Conservation (phyloP, 805 yeast species). For the Starmerella vaccinii region DNA sequence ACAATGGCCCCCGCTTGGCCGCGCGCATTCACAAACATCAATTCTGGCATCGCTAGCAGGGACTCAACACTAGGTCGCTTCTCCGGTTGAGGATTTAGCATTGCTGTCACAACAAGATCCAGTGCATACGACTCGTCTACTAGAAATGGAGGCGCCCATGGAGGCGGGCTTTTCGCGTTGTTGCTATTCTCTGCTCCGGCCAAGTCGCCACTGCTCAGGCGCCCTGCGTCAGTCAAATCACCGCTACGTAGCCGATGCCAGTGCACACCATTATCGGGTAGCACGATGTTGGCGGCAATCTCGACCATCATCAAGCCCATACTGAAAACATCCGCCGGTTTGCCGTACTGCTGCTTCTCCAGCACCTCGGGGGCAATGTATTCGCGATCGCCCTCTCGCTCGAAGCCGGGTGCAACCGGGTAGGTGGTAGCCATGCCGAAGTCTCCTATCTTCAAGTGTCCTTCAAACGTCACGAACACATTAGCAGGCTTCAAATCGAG, state of each 20-base stretch:
- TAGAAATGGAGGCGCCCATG: slow-evolving; percentile 82
- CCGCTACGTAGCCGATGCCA: slow-evolving; percentile 96
- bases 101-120: slow-evolving; percentile 72
- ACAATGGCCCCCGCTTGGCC: slow-evolving; percentile 88
- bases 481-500: slow-evolving; percentile 93
- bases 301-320: slow-evolving; percentile 88
- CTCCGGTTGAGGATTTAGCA: slow-evolving; percentile 77
- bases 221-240: slow-evolving; percentile 90
- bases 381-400: slow-evolving; percentile 94
- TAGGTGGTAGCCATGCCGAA: slow-evolving; percentile 84
- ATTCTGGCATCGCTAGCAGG: slow-evolving; percentile 61
- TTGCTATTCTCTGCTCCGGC: slow-evolving; percentile 21
- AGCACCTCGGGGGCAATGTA: slow-evolving; percentile 96
- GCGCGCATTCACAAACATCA: slow-evolving; percentile 63
- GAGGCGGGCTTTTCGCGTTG: slow-evolving; percentile 35
- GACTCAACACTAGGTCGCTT: slow-evolving; percentile 71
- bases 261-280: slow-evolving; percentile 92
- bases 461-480: slow-evolving; percentile 88
- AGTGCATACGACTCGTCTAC: slow-evolving; percentile 59
- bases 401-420: slow-evolving; percentile 54
- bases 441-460: slow-evolving; percentile 87
- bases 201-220: slow-evolving; percentile 56
- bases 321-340: slow-evolving; percentile 92
- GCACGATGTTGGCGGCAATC: slow-evolving; percentile 85
- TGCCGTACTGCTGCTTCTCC: slow-evolving; percentile 68